phyloP scores from a whole-genome alignment of 108 stramenopile species.

The Aureococcus anophagefferens region DNA sequence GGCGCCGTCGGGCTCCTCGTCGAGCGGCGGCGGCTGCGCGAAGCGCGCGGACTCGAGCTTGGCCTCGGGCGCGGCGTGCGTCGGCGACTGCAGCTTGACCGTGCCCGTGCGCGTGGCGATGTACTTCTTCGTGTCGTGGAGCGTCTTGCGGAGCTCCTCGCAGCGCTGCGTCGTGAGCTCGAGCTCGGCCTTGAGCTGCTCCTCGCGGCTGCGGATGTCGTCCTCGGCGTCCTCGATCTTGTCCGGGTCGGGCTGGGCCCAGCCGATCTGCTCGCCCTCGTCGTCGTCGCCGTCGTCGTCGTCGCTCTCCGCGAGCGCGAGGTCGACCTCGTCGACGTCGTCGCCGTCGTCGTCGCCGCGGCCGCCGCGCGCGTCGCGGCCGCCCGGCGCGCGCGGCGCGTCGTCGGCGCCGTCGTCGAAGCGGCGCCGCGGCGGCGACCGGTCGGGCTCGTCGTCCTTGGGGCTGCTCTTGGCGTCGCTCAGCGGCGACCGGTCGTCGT shows the following conservation, averaged over 20 bases:
- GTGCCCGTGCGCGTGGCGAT: slow-evolving; percentile 3
- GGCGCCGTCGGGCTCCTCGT: slow-evolving; percentile 6
- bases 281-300: slow-evolving; percentile 16
- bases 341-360: not conserved
- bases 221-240: slow-evolving; percentile 3
- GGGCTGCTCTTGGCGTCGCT: not conserved
- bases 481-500: too few species aligned
- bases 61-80: slow-evolving; percentile 14
- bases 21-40: slow-evolving; percentile 4
- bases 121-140: slow-evolving; percentile 29
- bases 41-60: slow-evolving; percentile 15
- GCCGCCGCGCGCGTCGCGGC: not conserved
- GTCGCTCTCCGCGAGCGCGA: not conserved
- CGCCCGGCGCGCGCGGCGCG: not conserved
- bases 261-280: slow-evolving; percentile 22
- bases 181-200: slow-evolving; percentile 30
- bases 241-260: slow-evolving; percentile 5
- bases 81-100: not conserved
- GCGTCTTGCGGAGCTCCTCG: slow-evolving; percentile 30
- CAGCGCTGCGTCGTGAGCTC: slow-evolving; percentile 24
- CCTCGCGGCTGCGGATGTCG: slow-evolving; percentile 13
- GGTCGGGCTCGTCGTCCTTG: too few species aligned
- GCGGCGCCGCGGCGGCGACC: not conserved
- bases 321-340: not conserved
- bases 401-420: not conserved